phyloP scores from a whole-genome alignment of 1,139 yeast genomes.

The Blastobotrys illinoisensis region DNA sequence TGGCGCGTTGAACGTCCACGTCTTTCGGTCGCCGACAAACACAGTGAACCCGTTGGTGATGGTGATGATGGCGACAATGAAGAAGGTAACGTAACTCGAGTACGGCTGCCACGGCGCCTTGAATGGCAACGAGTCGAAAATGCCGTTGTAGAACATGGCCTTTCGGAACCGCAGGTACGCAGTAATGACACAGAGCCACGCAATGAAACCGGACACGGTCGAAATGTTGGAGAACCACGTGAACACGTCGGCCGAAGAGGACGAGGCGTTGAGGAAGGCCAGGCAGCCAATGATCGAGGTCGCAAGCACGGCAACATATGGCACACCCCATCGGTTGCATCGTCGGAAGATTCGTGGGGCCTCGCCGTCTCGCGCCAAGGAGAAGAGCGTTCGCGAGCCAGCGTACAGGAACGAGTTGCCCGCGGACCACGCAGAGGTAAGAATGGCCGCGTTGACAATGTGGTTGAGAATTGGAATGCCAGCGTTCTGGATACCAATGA shows the following conservation, averaged over 20 bases:
- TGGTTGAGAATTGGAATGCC: conserved; percentile 40
- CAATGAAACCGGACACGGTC: conserved; percentile 49
- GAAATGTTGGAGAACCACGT: conserved; percentile 52
- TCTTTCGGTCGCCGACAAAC: conserved; percentile 43
- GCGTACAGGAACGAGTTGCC: conserved; percentile 54
- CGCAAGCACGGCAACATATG: conserved; percentile 41
- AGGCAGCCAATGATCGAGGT: conserved; percentile 42
- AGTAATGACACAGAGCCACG: conserved; percentile 48
- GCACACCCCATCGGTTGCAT: conserved; percentile 49
- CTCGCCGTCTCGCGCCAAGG: conserved; percentile 48
- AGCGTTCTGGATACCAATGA: conserved; percentile 51
- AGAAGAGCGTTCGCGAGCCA: conserved; percentile 50
- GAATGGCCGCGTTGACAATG: conserved; percentile 46
- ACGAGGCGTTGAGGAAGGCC: conserved; percentile 33
- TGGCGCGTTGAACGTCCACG: conserved; percentile 41
- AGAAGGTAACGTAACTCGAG: conserved; percentile 42
- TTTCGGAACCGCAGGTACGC: conserved; percentile 46
- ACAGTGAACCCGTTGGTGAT: conserved; percentile 67
- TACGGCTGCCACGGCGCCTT: conserved; percentile 43
- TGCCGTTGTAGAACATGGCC: conserved; percentile 37
- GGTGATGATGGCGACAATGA: conserved; percentile 43
- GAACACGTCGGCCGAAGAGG: conserved; percentile 42
- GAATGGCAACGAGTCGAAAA: conserved; percentile 35
- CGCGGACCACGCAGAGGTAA: conserved; percentile 48
- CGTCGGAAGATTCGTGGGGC: conserved; percentile 43